Base-by-base conservation (phyloP, 805 yeast genomes). In the Diddensiella santjacobensis region DNA sequence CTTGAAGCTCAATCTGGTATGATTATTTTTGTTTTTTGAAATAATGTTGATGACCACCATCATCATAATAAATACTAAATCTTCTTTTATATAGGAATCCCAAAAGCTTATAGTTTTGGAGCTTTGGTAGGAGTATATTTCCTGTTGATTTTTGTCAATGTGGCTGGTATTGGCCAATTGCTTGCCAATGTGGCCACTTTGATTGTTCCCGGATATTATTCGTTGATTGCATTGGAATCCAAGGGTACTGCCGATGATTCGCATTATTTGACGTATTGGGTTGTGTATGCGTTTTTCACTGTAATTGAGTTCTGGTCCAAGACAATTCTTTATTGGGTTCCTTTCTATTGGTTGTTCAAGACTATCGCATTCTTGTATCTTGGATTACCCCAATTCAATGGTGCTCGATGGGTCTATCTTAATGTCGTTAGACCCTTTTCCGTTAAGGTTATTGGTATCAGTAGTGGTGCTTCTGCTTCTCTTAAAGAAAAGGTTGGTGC, bases 281-380 rank as follows among this genome's bases (percentile, higher is more conserved):
- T 93, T 50, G 96, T 93, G n/a, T 93, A 87, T 65, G 96, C 96
- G 13, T 81, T 83, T 60, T 79, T 93, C 72, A 87, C 83, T 67
- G 90, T 93, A 45, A 66, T 88, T 61, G 99, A 93, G 73, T 93
- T 88, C 78, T 93, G 97, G 98, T 83, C 96, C 47, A 80, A 81
- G 62, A 84, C 96, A 31, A 84, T 93, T 60, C 75, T 91, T 51
- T 89, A 89, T 78, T 87, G 96, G 95, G 71, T 93, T 58, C 99
- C 99, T 62, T 89, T 93, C 66, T 93, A 93, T 78, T 93, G 90
- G 81, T 80, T 93, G 63, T 76, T 93, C 74, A 93, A 93, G 80
- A 87, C 96, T 45, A 59, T 87, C 44, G 81, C 86, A 70, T 83
- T 93, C 71, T 73, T 90, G 50, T 93, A 87, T 75, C 80, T 91